Base-by-base conservation (phyloP, 78 protist species). In the Pelomyxa schiedti region DNA sequence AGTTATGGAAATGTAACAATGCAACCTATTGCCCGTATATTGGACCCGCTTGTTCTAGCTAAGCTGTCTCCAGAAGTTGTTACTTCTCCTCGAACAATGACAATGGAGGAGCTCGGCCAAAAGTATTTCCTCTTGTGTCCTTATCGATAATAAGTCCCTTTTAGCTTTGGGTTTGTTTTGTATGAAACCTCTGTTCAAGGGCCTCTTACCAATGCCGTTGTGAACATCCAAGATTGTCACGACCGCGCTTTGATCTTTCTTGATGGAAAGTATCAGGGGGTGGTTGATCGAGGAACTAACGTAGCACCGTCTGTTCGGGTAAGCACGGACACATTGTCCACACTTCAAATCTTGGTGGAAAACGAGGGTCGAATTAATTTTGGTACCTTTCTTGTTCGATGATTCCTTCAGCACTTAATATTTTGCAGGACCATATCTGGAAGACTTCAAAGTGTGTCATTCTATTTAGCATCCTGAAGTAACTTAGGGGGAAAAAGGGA, bases 161-260 rank as follows among this genome's bases (percentile, higher is more conserved):
- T 24, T 16, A 47, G 58, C 58, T 47, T 24, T 16, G 58, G 58
- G 16, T 47, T 24, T 16, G 58, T 47, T 16, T 24, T 47, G 58
- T 47, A 47, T 47, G 58, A 47, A 16, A 47, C 58, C 32, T 24
- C 58, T 16, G 58, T 47, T 16, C 32, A 16, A 24, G 16, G 16
- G 58, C 32, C 58, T 16, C 16, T 24, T 16, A 16, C 16, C 32
- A 16, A 16, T 16, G 16, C 16, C 58, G 16, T 16, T 16, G 32
- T 47, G 58, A 47, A 47, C 32, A 16, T 47, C 58, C 16, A 16
- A 16, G 58, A 16, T 47, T 16, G 16, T 16, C 58, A 30, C 4
- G 74, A 70, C 42, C 6, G 7, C 6, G 74, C 74, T 28, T 22
- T 16, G 69, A 58, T 70, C 41, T 70, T 70, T 30, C 69, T 70